These are phyloP conservation scores for Colletotrichum theobromicola DNA, from an alignment of 2,329 filamentous ascomycete species.

Conservation along the genomic window DNA sequence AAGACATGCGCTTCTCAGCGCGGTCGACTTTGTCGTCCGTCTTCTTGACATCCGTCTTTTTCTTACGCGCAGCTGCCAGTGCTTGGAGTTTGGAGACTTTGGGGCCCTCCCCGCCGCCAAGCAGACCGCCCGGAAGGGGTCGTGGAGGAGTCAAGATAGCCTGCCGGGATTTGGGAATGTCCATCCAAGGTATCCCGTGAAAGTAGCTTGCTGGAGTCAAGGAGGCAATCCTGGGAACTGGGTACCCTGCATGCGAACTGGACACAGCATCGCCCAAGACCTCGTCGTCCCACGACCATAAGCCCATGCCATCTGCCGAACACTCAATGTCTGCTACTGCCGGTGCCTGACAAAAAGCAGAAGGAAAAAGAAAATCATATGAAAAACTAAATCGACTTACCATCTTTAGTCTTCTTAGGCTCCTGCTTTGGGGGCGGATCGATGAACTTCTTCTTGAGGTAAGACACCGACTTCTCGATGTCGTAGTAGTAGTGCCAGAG, in stretches of 20 bases:
- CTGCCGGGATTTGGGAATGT: conserved; percentile 69
- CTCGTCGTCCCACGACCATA: not conserved
- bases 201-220: conserved; percentile 67
- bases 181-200: conserved; percentile 83
- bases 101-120: conserved; percentile 74
- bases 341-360: conserved; percentile 4
- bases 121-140: conserved; percentile 66
- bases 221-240: conserved; percentile 23
- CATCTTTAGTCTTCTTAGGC: conserved; percentile 46
- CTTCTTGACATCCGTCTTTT: conserved; percentile 70
- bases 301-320: conserved; percentile 23
- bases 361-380: not conserved
- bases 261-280: not conserved
- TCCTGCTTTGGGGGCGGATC: conserved; percentile 44
- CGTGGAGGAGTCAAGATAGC: conserved; percentile 66
- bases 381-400: conserved; percentile 37
- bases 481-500: conserved; percentile 98
- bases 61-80: conserved; percentile 83
- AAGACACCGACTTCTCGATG: conserved; percentile 81
- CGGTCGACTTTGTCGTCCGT: conserved; percentile 28
- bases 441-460: conserved; percentile 72
- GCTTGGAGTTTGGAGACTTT: conserved; percentile 92
- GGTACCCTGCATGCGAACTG: conserved; percentile 4
- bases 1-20: conserved; percentile 34
- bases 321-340: conserved; percentile 23